Conservation (phyloP, 148 eudicot genomes). For the Pouteria glomerata region DNA sequence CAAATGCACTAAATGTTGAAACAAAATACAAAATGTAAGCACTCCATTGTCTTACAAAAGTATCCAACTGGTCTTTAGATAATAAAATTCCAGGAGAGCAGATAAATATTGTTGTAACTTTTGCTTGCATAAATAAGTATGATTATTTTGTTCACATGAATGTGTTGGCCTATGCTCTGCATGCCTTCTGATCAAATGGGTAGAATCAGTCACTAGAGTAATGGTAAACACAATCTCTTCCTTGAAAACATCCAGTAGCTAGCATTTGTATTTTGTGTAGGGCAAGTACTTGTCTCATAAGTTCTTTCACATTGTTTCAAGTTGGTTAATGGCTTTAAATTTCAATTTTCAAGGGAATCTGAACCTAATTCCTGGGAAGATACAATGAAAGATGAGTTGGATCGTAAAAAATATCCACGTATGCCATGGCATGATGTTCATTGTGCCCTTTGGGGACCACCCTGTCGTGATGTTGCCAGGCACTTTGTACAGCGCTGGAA, state of each 20-base stretch:
- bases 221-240: not conserved
- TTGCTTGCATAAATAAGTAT: not conserved
- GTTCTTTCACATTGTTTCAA: no score
- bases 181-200: not conserved
- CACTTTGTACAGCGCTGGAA: slow-evolving; percentile 99
- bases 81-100: not conserved
- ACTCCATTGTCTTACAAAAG: no score
- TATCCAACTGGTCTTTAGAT: no score
- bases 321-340: slow-evolving; percentile 6
- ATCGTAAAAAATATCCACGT: slow-evolving; percentile 83
- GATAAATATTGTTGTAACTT: not conserved
- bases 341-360: slow-evolving; percentile 58
- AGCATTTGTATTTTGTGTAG: not conserved
- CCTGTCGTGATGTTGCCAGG: slow-evolving; percentile 91
- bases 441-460: slow-evolving; percentile 97
- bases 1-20: no score
- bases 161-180: not conserved
- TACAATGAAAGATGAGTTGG: slow-evolving; percentile 88
- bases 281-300: not conserved
- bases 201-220: not conserved
- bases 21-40: no score
- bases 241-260: not conserved
- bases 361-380: slow-evolving; percentile 99
- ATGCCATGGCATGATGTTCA: slow-evolving; percentile 99
- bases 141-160: not conserved